Evolutionary conservation across 1,284 basidiomycete genomes (phyloP).

Genomic region (Ustilago lituana): DNA sequence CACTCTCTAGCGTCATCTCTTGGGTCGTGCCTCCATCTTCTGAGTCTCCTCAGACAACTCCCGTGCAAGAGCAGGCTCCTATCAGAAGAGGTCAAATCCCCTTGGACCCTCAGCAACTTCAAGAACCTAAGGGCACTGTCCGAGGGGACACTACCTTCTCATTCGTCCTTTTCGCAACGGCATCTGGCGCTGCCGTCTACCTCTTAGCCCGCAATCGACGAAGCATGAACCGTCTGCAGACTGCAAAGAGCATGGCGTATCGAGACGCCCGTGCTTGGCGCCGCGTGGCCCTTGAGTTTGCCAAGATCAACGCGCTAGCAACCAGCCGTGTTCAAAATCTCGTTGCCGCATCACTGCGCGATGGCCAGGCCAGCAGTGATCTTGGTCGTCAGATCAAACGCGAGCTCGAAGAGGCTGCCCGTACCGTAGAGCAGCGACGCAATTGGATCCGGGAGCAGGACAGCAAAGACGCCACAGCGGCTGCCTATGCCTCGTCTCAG

Average conservation of each 20-base stretch:
- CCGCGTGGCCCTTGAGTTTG: slow-evolving; percentile 43
- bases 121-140: not conserved
- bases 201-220: slow-evolving; percentile 23
- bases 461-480: slow-evolving; percentile 12
- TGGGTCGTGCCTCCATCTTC: slow-evolving; percentile 16
- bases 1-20: slow-evolving; percentile 4
- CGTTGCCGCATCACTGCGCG: slow-evolving; percentile 20
- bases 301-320: slow-evolving; percentile 41
- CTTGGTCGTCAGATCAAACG: slow-evolving; percentile 33
- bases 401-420: slow-evolving; percentile 40
- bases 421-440: slow-evolving; percentile 29
- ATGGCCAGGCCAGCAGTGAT: slow-evolving; percentile 26
- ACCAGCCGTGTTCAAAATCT: slow-evolving; percentile 32
- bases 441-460: slow-evolving; percentile 32
- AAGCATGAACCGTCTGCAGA: slow-evolving; percentile 42
- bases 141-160: slow-evolving; percentile 38
- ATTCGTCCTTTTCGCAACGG: slow-evolving; percentile 40
- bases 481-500: slow-evolving; percentile 1
- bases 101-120: slow-evolving; percentile 1
- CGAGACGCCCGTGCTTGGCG: slow-evolving; percentile 45
- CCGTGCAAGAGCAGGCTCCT: not conserved
- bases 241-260: slow-evolving; percentile 32
- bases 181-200: slow-evolving; percentile 23
- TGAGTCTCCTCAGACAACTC: not conserved
- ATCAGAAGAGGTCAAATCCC: too few relatives aligned